Evolutionary conservation across 2,329 filamentous ascomycete species (phyloP), one percentile per base, ranked within the genome.

Genomic region (Epichloe festucae): DNA sequence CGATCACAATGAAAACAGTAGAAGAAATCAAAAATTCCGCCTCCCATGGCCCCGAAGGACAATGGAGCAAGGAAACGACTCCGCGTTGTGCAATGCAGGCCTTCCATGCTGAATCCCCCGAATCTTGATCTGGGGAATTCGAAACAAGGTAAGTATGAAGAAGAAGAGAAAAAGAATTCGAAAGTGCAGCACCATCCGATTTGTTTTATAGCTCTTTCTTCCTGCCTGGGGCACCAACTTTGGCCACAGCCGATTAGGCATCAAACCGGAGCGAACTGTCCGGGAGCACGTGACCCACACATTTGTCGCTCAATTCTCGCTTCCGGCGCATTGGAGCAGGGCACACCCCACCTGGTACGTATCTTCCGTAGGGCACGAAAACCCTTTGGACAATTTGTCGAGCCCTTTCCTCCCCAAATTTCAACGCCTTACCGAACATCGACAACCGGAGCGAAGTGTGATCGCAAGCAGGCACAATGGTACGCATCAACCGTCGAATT

Each of bases 41-140:
- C 68, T 65, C 67, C 70, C 67, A 75, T 72, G 73, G 72, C 71
- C 72, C 71, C 73, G 70, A 75, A 75, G 71, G 71, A 70, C 72
- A 75, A 74, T 74, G 66, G 67, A 75, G 68, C 51, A 60, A 62
- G 62, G 67, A 68, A 63, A 63, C 62, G 67, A 73, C 71, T 67
- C 73, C 73, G 69, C 73, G 73, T 60, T 73, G 73, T 77, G 73
- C 73, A 74, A 76, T 76, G 73, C 73, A 76, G 73, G 72, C 68
- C 67, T 70, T 65, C 70, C 68, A 63, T 59, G 62, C 68, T 75
- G 66, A 66, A 60, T 55, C 53, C 58, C 62, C 62, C 66, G 58
- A 66, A 66, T 73, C 71, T 61, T 75, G 73, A 76, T 62, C 73
- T 63, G 64, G 66, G 60, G 54, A 59, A 53, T 59, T 65, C 67